Evolutionary conservation across 129 eudicot genomes (phyloP), one percentile per base, ranked within the genome.

Genomic region (Deinandra increscens): DNA sequence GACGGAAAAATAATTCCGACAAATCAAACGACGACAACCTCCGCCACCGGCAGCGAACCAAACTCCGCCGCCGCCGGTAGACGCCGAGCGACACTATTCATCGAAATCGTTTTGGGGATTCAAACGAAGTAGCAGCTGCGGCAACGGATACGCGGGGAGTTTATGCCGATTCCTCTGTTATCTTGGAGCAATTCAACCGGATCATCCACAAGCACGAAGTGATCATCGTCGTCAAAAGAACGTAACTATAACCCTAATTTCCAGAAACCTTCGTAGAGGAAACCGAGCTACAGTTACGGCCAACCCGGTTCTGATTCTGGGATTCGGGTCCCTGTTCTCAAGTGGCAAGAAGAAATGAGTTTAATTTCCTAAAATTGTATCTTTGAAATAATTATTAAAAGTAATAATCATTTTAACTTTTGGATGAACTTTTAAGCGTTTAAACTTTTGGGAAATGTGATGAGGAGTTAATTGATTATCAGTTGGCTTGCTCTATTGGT

Each of bases 141-240:
- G 95, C 1, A 84, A 81, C n/a, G 86, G 90, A 34, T 92, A 88
- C 44, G 93, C 81, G 0, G 66, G 89, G 70, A 80, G 84, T 15
- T 60, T 92, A 31, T 92, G 96, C 58, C 96, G 4, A 37, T 92
- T 51, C 91, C 95, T 20, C 66, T 83, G 69, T 46, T 91, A 36
- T 83, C 95, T 18, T 64, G 96, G 31, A 92, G 98, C 46, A 92
- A 92, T 68, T 92, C 98, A 5, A 79, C 95, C 0, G 98, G 98
- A 9, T 92, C 98, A 19, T 64, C 95, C 0, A 20, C 87, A 0
- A 73, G 75, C 50, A 71, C 81, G 39, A 79, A 90, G 8, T 73
- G 88, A 34, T 64, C 78, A 6, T 64, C 81, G 6, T 55, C 80
- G 18, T 82, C 84, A 2, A 86, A 86, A 49, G 73, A 72, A 76